Evolutionary conservation across 1,284 basidiomycete species (phyloP).

Genomic region (Leccinum fuscescens): DNA sequence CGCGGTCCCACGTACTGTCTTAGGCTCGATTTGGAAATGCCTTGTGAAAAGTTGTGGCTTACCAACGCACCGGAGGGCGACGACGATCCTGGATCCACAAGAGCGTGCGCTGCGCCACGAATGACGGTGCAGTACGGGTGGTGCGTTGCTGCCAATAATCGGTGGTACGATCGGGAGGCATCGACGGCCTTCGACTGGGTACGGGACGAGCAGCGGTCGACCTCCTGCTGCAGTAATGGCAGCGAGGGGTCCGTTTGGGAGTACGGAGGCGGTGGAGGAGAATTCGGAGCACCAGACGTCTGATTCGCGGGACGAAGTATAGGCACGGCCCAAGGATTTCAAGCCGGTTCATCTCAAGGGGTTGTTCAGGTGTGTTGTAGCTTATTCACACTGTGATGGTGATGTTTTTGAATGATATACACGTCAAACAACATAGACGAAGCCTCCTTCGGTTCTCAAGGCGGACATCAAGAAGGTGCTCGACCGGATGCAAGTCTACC

Average conservation of each 20-base stretch:
- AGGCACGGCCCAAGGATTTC: conserved; percentile 53
- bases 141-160: conserved; percentile 47
- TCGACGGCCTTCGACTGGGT: conserved; percentile 65
- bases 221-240: conserved; percentile 28
- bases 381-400: conserved; percentile 1
- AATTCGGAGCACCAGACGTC: conserved; percentile 41
- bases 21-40: too few species aligned
- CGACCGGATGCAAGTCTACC: conserved; percentile 91
- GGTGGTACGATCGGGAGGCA: conserved; percentile 63
- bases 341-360: conserved; percentile 91
- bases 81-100: conserved; percentile 70
- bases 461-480: conserved; percentile 84
- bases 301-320: conserved; percentile 31
- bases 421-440: conserved; percentile 46
- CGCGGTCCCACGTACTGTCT: too few species aligned
- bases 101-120: conserved; percentile 63
- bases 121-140: conserved; percentile 73
- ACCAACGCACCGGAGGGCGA: conserved; percentile 57
- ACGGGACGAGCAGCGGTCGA: conserved; percentile 38
- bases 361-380: conserved; percentile 67
- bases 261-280: conserved; percentile 48
- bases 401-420: not conserved
- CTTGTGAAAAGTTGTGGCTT: too few species aligned
- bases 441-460: conserved; percentile 70
- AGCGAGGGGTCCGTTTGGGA: conserved; percentile 49